phyloP scores from a whole-genome alignment of 2,329 filamentous ascomycete genomes.

The Chalaropsis thielavioides region DNA sequence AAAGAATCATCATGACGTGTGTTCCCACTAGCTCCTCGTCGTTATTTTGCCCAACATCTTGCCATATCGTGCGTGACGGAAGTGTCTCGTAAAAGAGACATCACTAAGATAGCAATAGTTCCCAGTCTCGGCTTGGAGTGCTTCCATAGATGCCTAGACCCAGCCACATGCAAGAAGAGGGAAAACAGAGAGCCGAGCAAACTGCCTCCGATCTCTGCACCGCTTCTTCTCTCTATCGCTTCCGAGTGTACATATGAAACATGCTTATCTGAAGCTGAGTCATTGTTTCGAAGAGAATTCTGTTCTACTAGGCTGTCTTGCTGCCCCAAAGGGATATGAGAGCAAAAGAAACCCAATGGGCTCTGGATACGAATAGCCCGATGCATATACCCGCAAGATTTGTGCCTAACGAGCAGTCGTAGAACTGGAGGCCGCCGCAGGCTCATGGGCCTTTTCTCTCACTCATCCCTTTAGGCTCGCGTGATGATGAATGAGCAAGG shows the following conservation, averaged over 20 bases:
- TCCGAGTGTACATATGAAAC: not conserved
- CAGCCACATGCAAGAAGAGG: not conserved
- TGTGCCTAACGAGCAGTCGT: not conserved
- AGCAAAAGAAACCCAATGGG: not conserved
- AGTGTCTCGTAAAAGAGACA: not conserved
- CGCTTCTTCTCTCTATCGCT: not conserved
- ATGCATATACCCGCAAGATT: not conserved
- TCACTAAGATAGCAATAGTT: not conserved
- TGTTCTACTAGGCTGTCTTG: not conserved
- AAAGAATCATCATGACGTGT: not conserved
- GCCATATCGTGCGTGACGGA: not conserved
- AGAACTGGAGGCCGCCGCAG: not conserved
- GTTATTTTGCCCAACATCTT: not conserved
- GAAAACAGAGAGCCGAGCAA: not conserved
- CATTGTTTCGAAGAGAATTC: not conserved
- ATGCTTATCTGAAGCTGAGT: not conserved
- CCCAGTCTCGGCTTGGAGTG: not conserved
- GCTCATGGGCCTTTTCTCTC: not conserved
- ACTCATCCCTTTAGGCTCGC: not conserved
- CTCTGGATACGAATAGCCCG: not conserved
- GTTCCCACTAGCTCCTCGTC: not conserved
- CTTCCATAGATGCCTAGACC: conserved; percentile 1
- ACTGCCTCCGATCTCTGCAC: not conserved
- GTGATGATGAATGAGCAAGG: not conserved
- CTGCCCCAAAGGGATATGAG: not conserved